phyloP scores from a whole-genome alignment of 1,139 yeast species.

The Taphrina confusa region DNA sequence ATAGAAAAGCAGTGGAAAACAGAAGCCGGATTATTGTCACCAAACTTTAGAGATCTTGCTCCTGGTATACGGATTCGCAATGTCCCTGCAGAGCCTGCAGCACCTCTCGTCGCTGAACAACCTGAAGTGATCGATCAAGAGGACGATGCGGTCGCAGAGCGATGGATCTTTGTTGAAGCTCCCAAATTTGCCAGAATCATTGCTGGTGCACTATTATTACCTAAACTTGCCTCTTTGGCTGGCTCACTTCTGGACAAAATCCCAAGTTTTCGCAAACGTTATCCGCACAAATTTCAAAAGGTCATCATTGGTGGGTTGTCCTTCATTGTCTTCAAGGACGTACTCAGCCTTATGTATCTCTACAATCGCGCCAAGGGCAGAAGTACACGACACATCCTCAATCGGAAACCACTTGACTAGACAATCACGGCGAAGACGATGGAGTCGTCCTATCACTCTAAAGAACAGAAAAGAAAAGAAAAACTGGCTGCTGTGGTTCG shows the following conservation, averaged over 20 bases:
- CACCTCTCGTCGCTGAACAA: neutral
- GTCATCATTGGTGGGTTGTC: slow-evolving; percentile 29
- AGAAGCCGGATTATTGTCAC: slow-evolving; percentile 26
- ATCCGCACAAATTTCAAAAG: slow-evolving; percentile 27
- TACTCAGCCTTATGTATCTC: slow-evolving; percentile 20
- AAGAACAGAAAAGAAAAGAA: too few species aligned
- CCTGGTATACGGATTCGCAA: slow-evolving; percentile 26
- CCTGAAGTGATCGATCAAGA: slow-evolving; percentile 9
- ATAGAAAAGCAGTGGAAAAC: slow-evolving; percentile 22
- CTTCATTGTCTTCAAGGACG: slow-evolving; percentile 24
- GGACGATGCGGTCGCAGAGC: slow-evolving; percentile 27
- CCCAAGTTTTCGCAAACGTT: slow-evolving; percentile 11
- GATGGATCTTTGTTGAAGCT: slow-evolving; percentile 34
- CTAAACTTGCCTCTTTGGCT: slow-evolving; percentile 19
- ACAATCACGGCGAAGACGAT: neutral
- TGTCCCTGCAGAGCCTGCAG: neutral
- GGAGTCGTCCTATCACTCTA: too few species aligned
- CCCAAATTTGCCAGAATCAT: slow-evolving; percentile 30
- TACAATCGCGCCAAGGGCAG: slow-evolving; percentile 33
- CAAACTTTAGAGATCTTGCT: slow-evolving; percentile 3
- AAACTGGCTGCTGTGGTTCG: too few species aligned
- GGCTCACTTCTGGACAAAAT: slow-evolving; percentile 9
- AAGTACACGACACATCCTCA: slow-evolving; percentile 25
- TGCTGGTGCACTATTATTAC: slow-evolving; percentile 33
- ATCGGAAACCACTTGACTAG: neutral